A percentile compares a stretch with the other conserved stretches of the same genome.
These are phyloP conservation scores for Citrus sp. DNA, from an alignment of 345 rosid species.

Conservation along the genomic window DNA sequence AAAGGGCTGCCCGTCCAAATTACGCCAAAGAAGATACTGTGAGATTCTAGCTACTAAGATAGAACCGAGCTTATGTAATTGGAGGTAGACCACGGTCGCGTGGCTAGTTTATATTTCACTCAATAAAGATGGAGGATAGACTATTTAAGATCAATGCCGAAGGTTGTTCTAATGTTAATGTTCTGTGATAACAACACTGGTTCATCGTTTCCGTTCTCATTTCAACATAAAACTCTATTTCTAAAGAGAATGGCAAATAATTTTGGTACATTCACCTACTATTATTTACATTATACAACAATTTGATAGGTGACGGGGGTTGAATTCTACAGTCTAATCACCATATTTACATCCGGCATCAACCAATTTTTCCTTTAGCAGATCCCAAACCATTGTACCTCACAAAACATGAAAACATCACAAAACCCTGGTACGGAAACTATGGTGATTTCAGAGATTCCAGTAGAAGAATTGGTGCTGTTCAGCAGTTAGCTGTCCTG, in stretches of 20 bases:
- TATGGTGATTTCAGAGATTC: neutral
- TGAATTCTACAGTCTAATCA: slow-evolving; percentile 2
- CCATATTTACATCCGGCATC: slow-evolving; percentile 18
- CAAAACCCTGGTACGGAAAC: neutral
- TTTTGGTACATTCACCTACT: neutral
- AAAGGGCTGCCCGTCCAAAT: slow-evolving; percentile 39
- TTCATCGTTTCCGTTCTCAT: neutral
- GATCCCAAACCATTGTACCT: neutral
- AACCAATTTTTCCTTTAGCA: neutral
- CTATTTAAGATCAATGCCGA: neutral
- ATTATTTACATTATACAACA: neutral
- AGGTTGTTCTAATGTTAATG: neutral
- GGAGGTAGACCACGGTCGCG: too few species aligned
- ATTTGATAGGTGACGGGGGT: neutral
- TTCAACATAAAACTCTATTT: neutral
- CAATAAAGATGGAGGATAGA: neutral
- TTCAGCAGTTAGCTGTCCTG: slow-evolving; percentile 65
- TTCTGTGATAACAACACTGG: neutral
- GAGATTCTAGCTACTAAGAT: neutral
- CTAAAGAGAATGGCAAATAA: neutral
- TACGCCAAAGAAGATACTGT: slow-evolving; percentile 18
- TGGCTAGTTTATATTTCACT: neutral
- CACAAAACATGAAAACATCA: neutral
- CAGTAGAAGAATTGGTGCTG: neutral
- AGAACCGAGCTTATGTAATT: neutral